Evolutionary conservation across 495 filamentous ascomycete genomes (phyloP), one percentile per base, ranked within the genome.

Genomic region (Sphaerosporella brunnea): DNA sequence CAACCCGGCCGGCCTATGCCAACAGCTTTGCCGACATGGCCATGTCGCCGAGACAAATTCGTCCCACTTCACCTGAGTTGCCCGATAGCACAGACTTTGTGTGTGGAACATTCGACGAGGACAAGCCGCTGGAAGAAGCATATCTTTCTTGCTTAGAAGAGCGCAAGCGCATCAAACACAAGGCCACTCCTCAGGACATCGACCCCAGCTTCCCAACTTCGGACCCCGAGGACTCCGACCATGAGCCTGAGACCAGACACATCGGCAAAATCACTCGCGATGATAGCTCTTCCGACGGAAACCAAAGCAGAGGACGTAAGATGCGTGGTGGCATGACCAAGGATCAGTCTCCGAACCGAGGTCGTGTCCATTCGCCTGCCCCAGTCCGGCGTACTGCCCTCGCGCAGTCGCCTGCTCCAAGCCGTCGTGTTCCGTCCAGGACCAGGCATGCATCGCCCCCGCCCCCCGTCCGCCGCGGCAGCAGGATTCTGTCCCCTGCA

Each of bases 51-150:
- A 51, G 44, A 20, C 72, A 72, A 49, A 78, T 84, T 58, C 80
- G 79, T 25, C 71, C 81, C 37, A 70, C 70, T 11, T 84, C 82
- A 0, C 84, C 84, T 9, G 83, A 93, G 49, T 66, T 96, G 5
- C 90, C 90, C 8, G 90, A 97, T 63, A 93, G 85, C 63, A 94
- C 86, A 32, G 92, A 96, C 62, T 97, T 97, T 58, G 90, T 97
- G 20, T 94, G 90, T 59, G 90, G 90, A 41, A 97, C 90, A 11
- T 68, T 97, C 15, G 90, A 96, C 56, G 90, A 97, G 61, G 90
- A 97, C 60, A 79, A 84, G 42, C 80, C 84, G n/a, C 64, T 96
- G 32, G 90, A 97, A 61, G 80, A 82, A 50, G 87, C 83, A 2
- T 97, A 94, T 61, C 74, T 93, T 39, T 83, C 82, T 9, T 82